phyloP scores from a whole-genome alignment of 805 yeast genomes.

The Myxozyma nipponensis region DNA sequence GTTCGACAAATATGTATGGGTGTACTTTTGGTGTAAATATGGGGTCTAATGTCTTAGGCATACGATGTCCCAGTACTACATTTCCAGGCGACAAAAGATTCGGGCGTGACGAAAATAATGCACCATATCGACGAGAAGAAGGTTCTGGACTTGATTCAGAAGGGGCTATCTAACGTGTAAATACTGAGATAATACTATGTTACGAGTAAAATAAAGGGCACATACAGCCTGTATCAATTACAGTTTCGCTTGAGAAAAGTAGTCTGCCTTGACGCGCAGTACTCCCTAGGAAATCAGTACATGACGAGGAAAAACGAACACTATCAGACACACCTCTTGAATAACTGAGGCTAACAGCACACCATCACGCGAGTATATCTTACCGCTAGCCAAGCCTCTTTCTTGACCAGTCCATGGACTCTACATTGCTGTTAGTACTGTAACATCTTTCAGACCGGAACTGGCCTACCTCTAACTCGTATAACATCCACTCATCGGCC shows the following conservation, averaged over 20 bases:
- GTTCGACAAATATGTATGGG: slow-evolving; percentile 36
- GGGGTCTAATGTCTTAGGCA: slow-evolving; percentile 25
- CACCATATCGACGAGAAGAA: slow-evolving; percentile 19
- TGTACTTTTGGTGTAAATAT: not conserved
- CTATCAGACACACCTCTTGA: slow-evolving; percentile 20
- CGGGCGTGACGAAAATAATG: slow-evolving; percentile 10
- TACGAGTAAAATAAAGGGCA: too few species aligned
- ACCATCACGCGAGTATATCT: slow-evolving; percentile 16
- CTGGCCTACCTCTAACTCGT: slow-evolving; percentile 16
- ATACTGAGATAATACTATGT: too few species aligned
- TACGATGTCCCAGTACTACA: slow-evolving; percentile 41
- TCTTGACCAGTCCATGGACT: slow-evolving; percentile 8
- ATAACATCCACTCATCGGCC: slow-evolving; percentile 27
- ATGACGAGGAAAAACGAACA: too few species aligned
- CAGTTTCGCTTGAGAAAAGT: too few species aligned
- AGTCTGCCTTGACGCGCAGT: not conserved
- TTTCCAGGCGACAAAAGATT: slow-evolving; percentile 8
- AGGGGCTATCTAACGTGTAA: not conserved
- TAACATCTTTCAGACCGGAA: slow-evolving; percentile 1
- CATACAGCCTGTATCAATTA: too few species aligned
- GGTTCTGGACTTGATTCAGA: slow-evolving; percentile 2
- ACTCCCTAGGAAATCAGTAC: not conserved
- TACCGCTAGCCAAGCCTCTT: slow-evolving; percentile 13
- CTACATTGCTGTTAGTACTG: not conserved
- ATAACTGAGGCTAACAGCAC: slow-evolving; percentile 19